Evolutionary conservation across 495 filamentous ascomycete genomes (phyloP).

Genomic region (Penicillium bialowiezense): DNA sequence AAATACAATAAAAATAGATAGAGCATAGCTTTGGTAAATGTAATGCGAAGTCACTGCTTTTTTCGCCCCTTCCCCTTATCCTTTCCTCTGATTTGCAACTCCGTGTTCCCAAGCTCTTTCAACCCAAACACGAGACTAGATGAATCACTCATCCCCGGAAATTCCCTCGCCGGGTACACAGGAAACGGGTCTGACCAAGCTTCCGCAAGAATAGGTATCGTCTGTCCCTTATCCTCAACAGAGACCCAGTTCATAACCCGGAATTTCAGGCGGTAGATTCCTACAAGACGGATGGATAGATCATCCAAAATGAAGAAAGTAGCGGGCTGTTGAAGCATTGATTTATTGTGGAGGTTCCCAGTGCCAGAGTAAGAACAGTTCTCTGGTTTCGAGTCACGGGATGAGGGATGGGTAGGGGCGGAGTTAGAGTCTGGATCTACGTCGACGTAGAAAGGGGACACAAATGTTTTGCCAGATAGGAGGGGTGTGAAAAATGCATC

Average conservation of each 20-base stretch:
- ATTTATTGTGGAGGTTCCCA: slow-evolving; percentile 10
- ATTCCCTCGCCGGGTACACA: slow-evolving; percentile 93
- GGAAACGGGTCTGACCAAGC: slow-evolving; percentile 79
- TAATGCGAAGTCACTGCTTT: slow-evolving; percentile 9
- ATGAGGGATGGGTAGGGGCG: slow-evolving; percentile 67
- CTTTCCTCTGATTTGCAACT: slow-evolving; percentile 44
- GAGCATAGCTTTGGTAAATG: too few relatives aligned
- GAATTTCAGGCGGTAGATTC: slow-evolving; percentile 78
- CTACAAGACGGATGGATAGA: slow-evolving; percentile 87
- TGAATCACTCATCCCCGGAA: slow-evolving; percentile 79
- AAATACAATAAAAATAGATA: too few relatives aligned
- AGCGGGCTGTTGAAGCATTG: slow-evolving; percentile 26
- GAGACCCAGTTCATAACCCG: slow-evolving; percentile 67
- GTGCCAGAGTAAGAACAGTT: not conserved
- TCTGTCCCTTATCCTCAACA: slow-evolving; percentile 51
- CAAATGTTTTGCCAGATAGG: slow-evolving; percentile 40
- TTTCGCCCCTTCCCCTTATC: slow-evolving; percentile 41
- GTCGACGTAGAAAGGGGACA: slow-evolving; percentile 41
- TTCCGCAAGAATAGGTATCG: slow-evolving; percentile 60
- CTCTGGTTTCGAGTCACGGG: slow-evolving; percentile 13
- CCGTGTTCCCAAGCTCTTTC: slow-evolving; percentile 44
- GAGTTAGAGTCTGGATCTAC: slow-evolving; percentile 46
- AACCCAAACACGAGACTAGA: slow-evolving; percentile 35
- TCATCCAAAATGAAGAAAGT: slow-evolving; percentile 94
- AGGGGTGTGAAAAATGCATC: slow-evolving; percentile 29